Evolutionary conservation across 2,329 filamentous ascomycete species (phyloP), one percentile per base, ranked within the genome.

Genomic region (Arthrobotrys conoides): DNA sequence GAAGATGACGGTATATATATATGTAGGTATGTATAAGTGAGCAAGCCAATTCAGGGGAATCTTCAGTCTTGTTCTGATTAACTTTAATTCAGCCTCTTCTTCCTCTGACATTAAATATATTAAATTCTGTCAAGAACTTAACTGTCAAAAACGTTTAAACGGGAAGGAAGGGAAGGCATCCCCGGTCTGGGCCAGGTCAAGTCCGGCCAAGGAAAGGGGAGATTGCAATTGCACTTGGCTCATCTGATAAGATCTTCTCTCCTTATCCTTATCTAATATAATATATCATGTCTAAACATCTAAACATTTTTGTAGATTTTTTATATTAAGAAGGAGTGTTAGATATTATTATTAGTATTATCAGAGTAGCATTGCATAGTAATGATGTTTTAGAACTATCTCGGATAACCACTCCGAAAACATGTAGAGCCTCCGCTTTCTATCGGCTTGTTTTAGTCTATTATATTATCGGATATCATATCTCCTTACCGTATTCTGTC

Each of bases 81-180:
- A n/a, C 41, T 2, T 8, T n/a, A 46, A 46, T 46, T 46, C 44
- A 20, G 44, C 44, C 44, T 46, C 44, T 46, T 46, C 44, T 20
- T 46, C 1, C n/a, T 9, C 8, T 9, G 9, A 18, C 8, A 46
- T 46, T 4, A 18, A 18, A 20, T 20, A 41, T 46, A 46, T 46
- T 46, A 46, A 46, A 46, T 46, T 20, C 44, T 46, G 44, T 46
- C 44, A 46, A 46, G n/a, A 20, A n/a, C n/a, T n/a, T n/a, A 30
- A 46, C 18, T 46, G 44, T 46, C 44, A 46, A 46, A 36, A 46
- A 46, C 44, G 44, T 46, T 46, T 46, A 2, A 46, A 46, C 44
- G 44, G 44, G 44, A 46, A 46, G 44, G 44, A 46, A 20, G 44
- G 38, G n/a, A 18, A 20, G n/a, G 5, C n/a, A 46, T 20, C n/a